Evolutionary conservation across 176 grass and related monocot genomes (phyloP).

Genomic region (Miscanthus lutarioriparius): DNA sequence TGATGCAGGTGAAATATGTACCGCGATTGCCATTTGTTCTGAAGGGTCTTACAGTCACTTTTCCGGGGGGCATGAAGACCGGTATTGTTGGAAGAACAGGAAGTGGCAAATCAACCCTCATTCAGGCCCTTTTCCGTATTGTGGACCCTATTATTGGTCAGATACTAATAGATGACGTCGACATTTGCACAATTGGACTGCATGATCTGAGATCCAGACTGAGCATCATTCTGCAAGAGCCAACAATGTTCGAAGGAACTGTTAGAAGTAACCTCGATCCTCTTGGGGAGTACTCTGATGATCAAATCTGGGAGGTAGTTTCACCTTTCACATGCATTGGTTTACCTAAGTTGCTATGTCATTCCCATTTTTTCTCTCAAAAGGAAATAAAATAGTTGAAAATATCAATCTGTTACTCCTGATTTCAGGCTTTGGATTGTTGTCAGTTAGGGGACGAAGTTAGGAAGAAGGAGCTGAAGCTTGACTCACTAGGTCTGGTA

Average conservation of each 20-base stretch:
- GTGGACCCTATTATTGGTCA: conserved; percentile 69
- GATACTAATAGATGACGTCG: conserved; percentile 65
- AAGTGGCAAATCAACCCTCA: conserved; percentile 91
- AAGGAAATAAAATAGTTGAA: background rate
- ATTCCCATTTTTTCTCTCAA: background rate
- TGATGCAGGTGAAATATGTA: conserved; percentile 67
- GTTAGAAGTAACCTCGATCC: conserved; percentile 86
- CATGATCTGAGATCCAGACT: conserved; percentile 88
- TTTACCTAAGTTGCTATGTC: background rate
- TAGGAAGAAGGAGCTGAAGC: conserved; percentile 69
- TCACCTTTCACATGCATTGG: background rate
- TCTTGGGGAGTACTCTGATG: conserved; percentile 69
- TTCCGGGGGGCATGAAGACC: conserved; percentile 76
- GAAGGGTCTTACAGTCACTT: conserved; percentile 65
- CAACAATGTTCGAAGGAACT: conserved; percentile 86
- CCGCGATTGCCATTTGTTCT: conserved; percentile 76
- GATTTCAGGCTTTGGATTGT: conserved; percentile 67
- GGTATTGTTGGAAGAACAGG: conserved; percentile 94
- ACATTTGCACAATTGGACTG: conserved; percentile 84
- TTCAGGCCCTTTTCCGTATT: conserved; percentile 82
- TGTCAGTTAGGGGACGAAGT: conserved; percentile 78
- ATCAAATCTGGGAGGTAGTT: conserved; percentile 81
- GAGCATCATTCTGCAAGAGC: conserved; percentile 93
- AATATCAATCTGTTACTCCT: background rate
- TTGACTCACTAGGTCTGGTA: conserved; percentile 62